Evolutionary conservation across 129 eudicot genomes (phyloP).

Genomic region (Centella asiatica): DNA sequence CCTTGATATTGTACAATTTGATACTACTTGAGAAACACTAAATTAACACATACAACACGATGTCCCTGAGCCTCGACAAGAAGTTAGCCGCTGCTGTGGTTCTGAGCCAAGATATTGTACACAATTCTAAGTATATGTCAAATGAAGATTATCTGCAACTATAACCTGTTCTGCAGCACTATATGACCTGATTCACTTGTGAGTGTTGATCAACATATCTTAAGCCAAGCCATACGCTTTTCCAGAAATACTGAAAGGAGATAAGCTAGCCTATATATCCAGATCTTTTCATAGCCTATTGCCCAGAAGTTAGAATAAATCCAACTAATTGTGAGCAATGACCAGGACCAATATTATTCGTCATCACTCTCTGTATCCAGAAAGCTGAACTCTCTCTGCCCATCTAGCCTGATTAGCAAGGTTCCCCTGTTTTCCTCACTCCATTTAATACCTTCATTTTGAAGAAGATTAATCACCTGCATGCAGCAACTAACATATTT

Average conservation of each 20-base stretch:
- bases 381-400: constrained; percentile 72
- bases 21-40: no score
- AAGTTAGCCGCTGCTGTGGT: neutral
- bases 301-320: constrained; percentile 16
- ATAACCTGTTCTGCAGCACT: neutral
- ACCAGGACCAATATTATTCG: constrained; percentile 28
- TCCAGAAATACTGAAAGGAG: constrained; percentile 7
- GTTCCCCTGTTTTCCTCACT: constrained; percentile 90
- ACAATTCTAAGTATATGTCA: neutral
- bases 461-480: constrained; percentile 64
- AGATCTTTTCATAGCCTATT: constrained; percentile 4
- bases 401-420: constrained; percentile 66
- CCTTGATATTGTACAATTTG: no score
- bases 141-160: constrained; percentile 2
- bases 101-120: neutral
- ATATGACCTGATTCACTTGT: neutral
- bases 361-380: constrained; percentile 70
- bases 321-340: neutral
- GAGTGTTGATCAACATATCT: constrained; percentile 21
- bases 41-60: neutral
- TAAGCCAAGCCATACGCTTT: neutral
- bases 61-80: neutral
- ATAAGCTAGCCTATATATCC: constrained; percentile 1
- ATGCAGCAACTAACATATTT: constrained; percentile 14
- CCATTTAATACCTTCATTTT: constrained; percentile 63